Base-by-base conservation (phyloP, 2,329 filamentous ascomycete genomes). In the Alternaria alternata region DNA sequence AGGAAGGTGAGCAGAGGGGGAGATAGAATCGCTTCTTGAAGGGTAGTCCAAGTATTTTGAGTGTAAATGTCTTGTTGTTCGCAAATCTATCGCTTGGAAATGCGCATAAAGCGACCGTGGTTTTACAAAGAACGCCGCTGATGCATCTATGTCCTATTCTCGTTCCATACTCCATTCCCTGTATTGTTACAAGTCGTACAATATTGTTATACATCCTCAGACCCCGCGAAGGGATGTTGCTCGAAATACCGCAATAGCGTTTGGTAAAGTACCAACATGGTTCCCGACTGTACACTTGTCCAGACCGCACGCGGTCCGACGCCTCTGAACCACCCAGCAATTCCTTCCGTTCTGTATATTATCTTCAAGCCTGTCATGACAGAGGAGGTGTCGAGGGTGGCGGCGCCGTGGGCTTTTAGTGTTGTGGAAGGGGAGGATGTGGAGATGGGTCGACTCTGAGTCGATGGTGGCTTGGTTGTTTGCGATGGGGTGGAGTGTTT, bases 201-300 rank as follows among this genome's bases (percentile, higher is more conserved):
- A 8, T 48, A 26, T n/a, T 22, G 6, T 65, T 64, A 72, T 63
- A 66, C 59, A 38, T 70, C 67, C 12, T 63, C 62, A 9, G 38
- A 48, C 26, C 51, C 16, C 11, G 52, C 36, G 5, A 82, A 71
- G 16, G 81, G 80, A 69, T 83, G 80, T n/a, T 79, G 68, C 60
- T 94, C 91, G 67, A 98, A 85, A 79, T 89, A 88, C 72, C 91
- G 89, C 75, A 98, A 81, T 57, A 98, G 83, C 61, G 89, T 91
- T 81, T 98, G 94, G 79, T 98, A 98, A 77, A 97, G 83, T 70
- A 98, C 94, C 75, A 98, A 84, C 94, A 98, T 98, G 67, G 93
- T 96, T 42, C 94, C 92, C 74, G 92, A 97, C 82, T 99, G 95
- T 59, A 98, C 92, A 73, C 94, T 97, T 22, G 95, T 99, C 95